Conservation (phyloP, 305 asterid genomes). For the Rubia tinctorum region DNA sequence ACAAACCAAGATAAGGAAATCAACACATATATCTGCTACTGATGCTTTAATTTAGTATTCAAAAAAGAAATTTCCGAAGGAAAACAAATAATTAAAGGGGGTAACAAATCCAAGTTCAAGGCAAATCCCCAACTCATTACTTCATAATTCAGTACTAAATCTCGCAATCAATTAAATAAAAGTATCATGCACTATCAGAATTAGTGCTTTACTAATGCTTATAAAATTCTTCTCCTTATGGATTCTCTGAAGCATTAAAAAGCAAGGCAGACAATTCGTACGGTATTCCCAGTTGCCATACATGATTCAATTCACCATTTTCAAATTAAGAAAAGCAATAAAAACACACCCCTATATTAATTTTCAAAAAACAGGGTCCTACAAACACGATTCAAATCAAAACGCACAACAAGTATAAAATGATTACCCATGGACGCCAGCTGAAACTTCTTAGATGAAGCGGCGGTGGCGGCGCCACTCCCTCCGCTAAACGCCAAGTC, state of each 20-base stretch:
- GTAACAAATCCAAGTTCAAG: background rate
- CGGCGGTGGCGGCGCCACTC: constrained; percentile 17
- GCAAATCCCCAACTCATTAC: background rate
- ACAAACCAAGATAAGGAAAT: background rate
- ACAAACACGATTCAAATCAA: constrained; percentile 4
- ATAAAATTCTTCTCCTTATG: constrained; percentile 8
- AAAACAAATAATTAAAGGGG: background rate
- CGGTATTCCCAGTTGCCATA: background rate
- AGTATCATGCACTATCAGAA: background rate
- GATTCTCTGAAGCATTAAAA: constrained; percentile 7
- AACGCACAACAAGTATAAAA: background rate
- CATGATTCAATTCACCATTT: background rate
- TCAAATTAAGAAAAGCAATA: background rate
- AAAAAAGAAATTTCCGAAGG: background rate
- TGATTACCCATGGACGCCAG: constrained; percentile 34
- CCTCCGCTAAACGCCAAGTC: constrained; percentile 27
- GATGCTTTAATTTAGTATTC: background rate
- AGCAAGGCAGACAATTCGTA: background rate
- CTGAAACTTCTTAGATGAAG: constrained; percentile 36
- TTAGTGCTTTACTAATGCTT: background rate
- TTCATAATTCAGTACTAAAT: background rate
- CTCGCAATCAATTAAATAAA: background rate
- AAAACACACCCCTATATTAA: background rate
- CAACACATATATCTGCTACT: background rate
- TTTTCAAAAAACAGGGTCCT: background rate